A percentile compares a stretch with the other conserved stretches of the same genome.
Evolutionary conservation across 2,329 filamentous ascomycete genomes (phyloP).

Genomic region (Rhytidhysteron rufulum): DNA sequence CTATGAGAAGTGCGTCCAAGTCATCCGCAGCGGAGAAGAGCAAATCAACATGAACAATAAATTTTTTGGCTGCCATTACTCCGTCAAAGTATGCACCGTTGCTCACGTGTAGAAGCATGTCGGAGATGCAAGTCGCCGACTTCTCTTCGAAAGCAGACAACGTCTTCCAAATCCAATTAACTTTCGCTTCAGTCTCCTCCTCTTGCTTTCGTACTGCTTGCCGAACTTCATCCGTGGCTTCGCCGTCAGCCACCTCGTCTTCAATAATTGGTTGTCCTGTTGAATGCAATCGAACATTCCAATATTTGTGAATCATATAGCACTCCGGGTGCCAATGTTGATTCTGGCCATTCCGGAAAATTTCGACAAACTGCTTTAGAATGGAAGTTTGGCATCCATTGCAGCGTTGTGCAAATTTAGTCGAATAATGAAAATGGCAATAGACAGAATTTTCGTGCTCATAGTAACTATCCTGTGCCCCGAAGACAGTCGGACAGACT

Average conservation of each 20-base stretch:
- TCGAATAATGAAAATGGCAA: slow-evolving; percentile 98
- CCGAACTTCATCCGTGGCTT: slow-evolving; percentile 65
- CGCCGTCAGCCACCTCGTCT: slow-evolving; percentile 39
- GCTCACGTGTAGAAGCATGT: slow-evolving; percentile 97
- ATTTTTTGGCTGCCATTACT: slow-evolving; percentile 89
- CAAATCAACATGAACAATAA: slow-evolving; percentile 93
- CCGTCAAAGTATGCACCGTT: slow-evolving; percentile 96
- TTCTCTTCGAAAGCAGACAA: slow-evolving; percentile 96
- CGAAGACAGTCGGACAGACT: slow-evolving; percentile 94
- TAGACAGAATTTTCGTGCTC: slow-evolving; percentile 96
- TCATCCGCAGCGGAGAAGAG: slow-evolving; percentile 85
- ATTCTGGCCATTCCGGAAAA: slow-evolving; percentile 95
- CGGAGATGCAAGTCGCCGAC: slow-evolving; percentile 94
- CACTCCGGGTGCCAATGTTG: slow-evolving; percentile 99
- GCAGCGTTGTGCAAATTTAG: slow-evolving; percentile 91
- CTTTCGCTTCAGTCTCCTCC: slow-evolving; percentile 95
- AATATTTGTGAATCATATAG: slow-evolving; percentile 99
- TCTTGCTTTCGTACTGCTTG: slow-evolving; percentile 78
- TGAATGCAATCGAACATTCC: slow-evolving; percentile 80
- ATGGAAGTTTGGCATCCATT: slow-evolving; percentile 97
- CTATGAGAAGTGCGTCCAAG: slow-evolving; percentile 69
- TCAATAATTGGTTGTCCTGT: slow-evolving; percentile 38
- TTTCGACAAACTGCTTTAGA: slow-evolving; percentile 97
- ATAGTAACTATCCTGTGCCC: slow-evolving; percentile 97
- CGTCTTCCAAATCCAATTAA: slow-evolving; percentile 97